Base-by-base conservation (phyloP, 2,329 filamentous ascomycete species). In the Pseudogymnoascus verrucosus region DNA sequence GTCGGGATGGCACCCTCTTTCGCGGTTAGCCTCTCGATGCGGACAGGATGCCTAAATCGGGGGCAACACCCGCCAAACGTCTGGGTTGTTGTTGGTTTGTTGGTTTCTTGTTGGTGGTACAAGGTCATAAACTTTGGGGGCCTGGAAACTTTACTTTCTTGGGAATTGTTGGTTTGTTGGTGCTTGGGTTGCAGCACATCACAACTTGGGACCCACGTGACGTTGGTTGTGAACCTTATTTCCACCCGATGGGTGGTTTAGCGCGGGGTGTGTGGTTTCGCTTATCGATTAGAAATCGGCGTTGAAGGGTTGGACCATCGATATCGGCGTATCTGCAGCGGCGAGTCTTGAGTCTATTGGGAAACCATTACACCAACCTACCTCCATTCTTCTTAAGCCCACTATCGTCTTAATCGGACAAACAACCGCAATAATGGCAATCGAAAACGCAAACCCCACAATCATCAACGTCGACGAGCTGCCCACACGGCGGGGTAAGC, bases 381-480 rank as follows among this genome's bases (percentile, higher is more conserved):
- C 40, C n/a, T 19, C 7, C 6, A 16, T 7, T 40, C 42, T 4
- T 47, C 8, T 2, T 21, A 14, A 31, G 11, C 6, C 10, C 26
- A 19, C 14, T 8, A 12, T 2, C 11, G 2, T 54, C 47, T 26
- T 31, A 31, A 39, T 21, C n/a, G 28, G 12, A 37, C 21, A 7
- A 16, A 40, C n/a, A 23, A 11, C 34, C 21, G 31, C 60, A 40
- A 37, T 16, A 5, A 57, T 62, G 34, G 70, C 69, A 16, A 76
- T 77, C 57, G 84, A 88, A 69, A 96, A 96, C 77, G 91, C 90
- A 68, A 98, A 99, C 78, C 95, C 95, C 63, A 96, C 91, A 67
- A 93, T 99, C 73, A 80, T 98, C 71, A 96, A 88, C 77, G 84
- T 87, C 62, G 90, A 91, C 47, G 91, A 98, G 77, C 85, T 99